Conservation (phyloP, 768 basidiomycete genomes). For the Lepiota venenata region DNA sequence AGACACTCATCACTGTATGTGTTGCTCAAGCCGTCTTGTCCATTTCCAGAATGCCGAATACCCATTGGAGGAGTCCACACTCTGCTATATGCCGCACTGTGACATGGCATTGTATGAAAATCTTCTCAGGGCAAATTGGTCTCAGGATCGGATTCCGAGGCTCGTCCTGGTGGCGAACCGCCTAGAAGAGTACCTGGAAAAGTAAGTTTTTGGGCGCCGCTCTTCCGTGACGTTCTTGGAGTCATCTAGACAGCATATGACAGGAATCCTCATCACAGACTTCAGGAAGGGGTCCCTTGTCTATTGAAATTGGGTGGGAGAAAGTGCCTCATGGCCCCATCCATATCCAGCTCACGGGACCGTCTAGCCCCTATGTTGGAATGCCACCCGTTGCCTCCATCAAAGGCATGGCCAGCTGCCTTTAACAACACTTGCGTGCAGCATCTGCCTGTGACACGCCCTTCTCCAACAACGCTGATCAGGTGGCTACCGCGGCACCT, state of each 20-base stretch:
- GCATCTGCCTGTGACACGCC: constrained; percentile 21
- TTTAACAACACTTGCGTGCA: constrained; percentile 70
- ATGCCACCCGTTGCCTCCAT: constrained; percentile 45
- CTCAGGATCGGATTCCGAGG: constrained; percentile 36
- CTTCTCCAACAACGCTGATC: background rate
- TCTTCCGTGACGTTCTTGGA: constrained; percentile 12
- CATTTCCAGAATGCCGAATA: constrained; percentile 30
- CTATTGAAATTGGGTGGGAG: constrained; percentile 51
- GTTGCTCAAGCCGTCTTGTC: background rate
- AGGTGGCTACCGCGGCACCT: constrained; percentile 7
- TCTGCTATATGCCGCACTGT: constrained; percentile 81
- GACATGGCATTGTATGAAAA: constrained; percentile 68
- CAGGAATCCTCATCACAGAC: constrained; percentile 52
- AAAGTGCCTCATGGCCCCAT: constrained; percentile 9
- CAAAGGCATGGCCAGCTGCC: constrained; percentile 50
- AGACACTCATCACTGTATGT: constrained; percentile 5
- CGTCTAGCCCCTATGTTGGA: constrained; percentile 45
- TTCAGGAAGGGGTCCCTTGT: constrained; percentile 49
- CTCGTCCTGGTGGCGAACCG: constrained; percentile 64
- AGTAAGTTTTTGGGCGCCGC: constrained; percentile 34
- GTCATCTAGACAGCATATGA: constrained; percentile 12
- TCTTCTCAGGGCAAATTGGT: constrained; percentile 62
- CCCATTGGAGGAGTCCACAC: constrained; percentile 41
- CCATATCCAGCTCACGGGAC: constrained; percentile 12
- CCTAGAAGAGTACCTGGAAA: constrained; percentile 63